Evolutionary conservation across 768 basidiomycete genomes (phyloP).

Genomic region (Macrocybe gigantea): DNA sequence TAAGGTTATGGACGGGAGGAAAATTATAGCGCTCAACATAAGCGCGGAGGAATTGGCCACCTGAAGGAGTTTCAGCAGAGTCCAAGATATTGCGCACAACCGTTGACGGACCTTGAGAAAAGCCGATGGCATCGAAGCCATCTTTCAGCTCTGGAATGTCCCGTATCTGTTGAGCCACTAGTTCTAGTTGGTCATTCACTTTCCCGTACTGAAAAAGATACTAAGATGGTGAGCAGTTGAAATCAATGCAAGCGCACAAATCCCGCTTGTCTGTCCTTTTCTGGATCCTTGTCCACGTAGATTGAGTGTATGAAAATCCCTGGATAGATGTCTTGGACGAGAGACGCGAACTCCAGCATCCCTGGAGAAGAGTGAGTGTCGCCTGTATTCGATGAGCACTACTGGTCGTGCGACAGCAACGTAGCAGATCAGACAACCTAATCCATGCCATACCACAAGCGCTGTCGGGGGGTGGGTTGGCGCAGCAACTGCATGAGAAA

Average conservation of each 20-base stretch:
- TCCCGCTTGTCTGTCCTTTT: conserved; percentile 61
- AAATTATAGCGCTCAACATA: conserved; percentile 72
- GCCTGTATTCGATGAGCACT: conserved; percentile 28
- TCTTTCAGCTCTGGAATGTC: conserved; percentile 54
- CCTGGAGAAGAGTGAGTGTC: conserved; percentile 72
- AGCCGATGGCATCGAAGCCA: conserved; percentile 85
- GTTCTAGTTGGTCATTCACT: conserved; percentile 60
- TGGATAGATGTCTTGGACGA: conserved; percentile 58
- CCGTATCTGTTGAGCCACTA: conserved; percentile 60
- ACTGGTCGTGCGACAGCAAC: not conserved
- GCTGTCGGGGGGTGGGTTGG: conserved; percentile 17
- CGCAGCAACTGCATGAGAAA: not conserved
- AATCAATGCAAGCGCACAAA: conserved; percentile 48
- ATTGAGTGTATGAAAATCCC: conserved; percentile 77
- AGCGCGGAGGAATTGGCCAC: conserved; percentile 83
- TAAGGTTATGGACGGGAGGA: conserved; percentile 73
- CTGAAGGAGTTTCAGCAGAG: conserved; percentile 21
- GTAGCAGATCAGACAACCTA: conserved; percentile 17
- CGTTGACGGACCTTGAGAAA: conserved; percentile 64
- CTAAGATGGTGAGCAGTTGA: not conserved
- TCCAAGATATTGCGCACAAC: not conserved
- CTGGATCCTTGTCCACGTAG: conserved; percentile 55
- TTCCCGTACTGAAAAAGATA: conserved; percentile 60
- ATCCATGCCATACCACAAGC: conserved; percentile 56
- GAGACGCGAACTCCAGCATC: conserved; percentile 57